Base-by-base conservation (phyloP, 441 rosid species). In the Hura crepitans region DNA sequence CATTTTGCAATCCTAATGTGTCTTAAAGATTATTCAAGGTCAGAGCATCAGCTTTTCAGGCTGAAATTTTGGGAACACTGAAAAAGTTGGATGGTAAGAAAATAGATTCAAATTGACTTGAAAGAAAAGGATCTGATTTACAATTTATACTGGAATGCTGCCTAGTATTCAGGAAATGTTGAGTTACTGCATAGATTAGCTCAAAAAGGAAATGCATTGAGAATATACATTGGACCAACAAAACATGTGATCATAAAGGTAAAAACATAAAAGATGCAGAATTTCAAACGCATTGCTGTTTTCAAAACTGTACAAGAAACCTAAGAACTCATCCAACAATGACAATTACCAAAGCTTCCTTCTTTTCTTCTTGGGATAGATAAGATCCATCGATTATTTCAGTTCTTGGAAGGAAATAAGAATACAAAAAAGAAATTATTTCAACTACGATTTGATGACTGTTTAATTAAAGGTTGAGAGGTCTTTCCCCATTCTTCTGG, bases 401-500 rank as follows among this genome's bases (percentile, higher is more conserved):
- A 31, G 62, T 71, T 67, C 78, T 68, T 62, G 14, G 31, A 69
- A 66, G 31, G 71, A 27, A 60, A 46, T 9, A 42, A 70, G 20
- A 54, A 60, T 1, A 22, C 17, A 17, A 23, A 42, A 63, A 72
- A 17, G 18, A 4, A 18, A 28, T 60, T 25, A 66, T 60, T 74
- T 74, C 72, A 87, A 68, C 78, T 82, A 74, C 78, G 87, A 69
- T 76, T 83, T 25, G 89, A 81, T 46, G 97, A 79, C 78, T 89
- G 93, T 73, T 93, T 93, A 75, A 91, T 88, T 71, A 91, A 82
- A 70, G 98, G 96, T 69, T 91, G 96, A 27, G 94, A 88, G 35
- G 97, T 88, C 66, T 93, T 91, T 17, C 95, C 97, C 93, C 93
- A 88, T 65, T 91, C 97, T 62, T 93, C 97, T 3, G 92, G 89